Base-by-base conservation (phyloP, 495 filamentous ascomycete genomes). In the Neurospora africana region DNA sequence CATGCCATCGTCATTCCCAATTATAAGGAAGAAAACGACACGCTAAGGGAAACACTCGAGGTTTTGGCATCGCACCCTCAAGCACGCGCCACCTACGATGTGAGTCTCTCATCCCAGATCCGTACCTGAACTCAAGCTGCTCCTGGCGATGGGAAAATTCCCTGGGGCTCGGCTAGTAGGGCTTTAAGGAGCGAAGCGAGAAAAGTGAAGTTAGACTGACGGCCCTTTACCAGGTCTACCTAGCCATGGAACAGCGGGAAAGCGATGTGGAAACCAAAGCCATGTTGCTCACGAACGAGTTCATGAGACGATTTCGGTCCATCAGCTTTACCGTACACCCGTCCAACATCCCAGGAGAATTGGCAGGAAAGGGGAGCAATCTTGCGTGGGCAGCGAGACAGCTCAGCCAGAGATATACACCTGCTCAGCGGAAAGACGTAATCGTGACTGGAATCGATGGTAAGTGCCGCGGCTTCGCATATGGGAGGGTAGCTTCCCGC, bases 171-270 rank as follows among this genome's bases (percentile, higher is more conserved):
- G 27, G 53, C 15, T 65, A 65, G 23, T 65, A 65, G 53, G 27
- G 53, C 27, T 33, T 17, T 19, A 65, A 65, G 53, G 27, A 33
- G 53, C 53, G 23, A 65, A 65, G 53, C 21, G 47, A 33, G 27
- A 58, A 27, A 33, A 65, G 53, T 19, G 53, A 27, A 65, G 53
- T 65, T 19, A 30, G 53, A 65, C 53, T 65, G 27, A 65, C 27
- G 27, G 72, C 6, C 73, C 30, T 6, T 44, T 11, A 70, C 30
- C 76, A 91, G 89, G 80, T 91, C 67, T 90, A 87, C 76, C 83
- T 91, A n/a, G 89, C 89, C n/a, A 91, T 91, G 89, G 89, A 91
- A 74, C 80, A 87, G 68, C 85, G 89, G 68, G 89, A 91, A 76
- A 74, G 74, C 65, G 81, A 84, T 36, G 83, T 83, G 15, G 79